Evolutionary conservation across 805 yeast genomes (phyloP), one percentile per base, ranked within the genome.

Genomic region (Wickerhamiella bombiphila): DNA sequence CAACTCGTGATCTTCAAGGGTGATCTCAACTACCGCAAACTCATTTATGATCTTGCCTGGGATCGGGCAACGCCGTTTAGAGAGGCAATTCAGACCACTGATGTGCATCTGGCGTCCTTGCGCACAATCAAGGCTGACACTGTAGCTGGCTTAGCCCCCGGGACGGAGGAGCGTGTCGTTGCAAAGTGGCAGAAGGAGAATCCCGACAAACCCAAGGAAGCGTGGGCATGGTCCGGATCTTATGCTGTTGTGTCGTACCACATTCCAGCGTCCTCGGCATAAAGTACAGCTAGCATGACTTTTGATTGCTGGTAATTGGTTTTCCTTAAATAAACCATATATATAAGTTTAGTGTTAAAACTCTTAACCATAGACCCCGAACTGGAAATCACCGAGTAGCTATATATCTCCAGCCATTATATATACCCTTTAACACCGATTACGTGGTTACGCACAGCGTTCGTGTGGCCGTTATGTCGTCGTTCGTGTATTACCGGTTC

Each of bases 91-190:
- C 80, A 80, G 39, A 46, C 58, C 0, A 68, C 75, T 22, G 76
- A 76, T 6, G 62, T 91, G 38, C 75, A 74, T 13, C 49, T 82
- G 20, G 63, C 83, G 41, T 71, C 93, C 24, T 67, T 91, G 50
- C 74, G 99, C 64, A 91, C 97, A 2, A 78, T 94, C 57, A 91
- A 91, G 60, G 96, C 97, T 1, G 98, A 91, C 55, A 97, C 86
- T 5, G 76, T 80, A 38, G 95, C 81, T 29, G 97, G 93, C 1
- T 69, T 91, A 45, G 41, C 53, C 20, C 67, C 64, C 29, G 95
- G 94, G 3, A 60, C 71, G 30, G 80, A 80, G 47, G 85, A 77
- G 49, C 66, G 73, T 52, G 66, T 88, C 45, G 66, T 71, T 32
- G 58, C 67, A 40, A 58, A 61, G 31, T 86, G 81, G 80, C 70